phyloP scores from a whole-genome alignment of 352 stramenopile species.

The Aphanomyces stellatus region DNA sequence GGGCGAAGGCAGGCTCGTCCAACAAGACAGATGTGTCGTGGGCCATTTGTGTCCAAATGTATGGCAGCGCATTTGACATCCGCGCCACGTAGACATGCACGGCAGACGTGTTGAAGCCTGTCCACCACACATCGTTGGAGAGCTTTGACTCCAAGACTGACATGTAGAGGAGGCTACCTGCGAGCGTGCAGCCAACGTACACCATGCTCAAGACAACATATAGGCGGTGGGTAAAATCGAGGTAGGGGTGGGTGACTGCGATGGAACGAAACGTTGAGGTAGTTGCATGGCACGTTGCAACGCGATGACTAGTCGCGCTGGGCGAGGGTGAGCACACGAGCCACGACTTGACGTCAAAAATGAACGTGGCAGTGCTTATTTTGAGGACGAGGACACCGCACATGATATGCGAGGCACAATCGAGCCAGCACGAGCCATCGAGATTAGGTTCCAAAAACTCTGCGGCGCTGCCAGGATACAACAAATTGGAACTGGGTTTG shows the following conservation, averaged over 20 bases:
- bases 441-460: not conserved
- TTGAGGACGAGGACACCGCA: not conserved
- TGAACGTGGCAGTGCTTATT: not conserved
- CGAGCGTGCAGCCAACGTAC: not conserved
- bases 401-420: not conserved
- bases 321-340: too few species aligned
- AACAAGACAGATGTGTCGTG: too few species aligned
- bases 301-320: not conserved
- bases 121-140: slow-evolving; percentile 9
- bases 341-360: not conserved
- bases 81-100: not conserved
- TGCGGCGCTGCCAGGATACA: not conserved
- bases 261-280: too few species aligned
- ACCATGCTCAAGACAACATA: not conserved
- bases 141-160: not conserved
- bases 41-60: too few species aligned
- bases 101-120: slow-evolving; percentile 2
- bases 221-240: not conserved
- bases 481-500: too few species aligned
- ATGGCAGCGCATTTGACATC: not conserved
- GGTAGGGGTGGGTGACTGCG: too few species aligned
- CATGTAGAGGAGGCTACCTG: not conserved
- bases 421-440: not conserved
- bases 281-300: too few species aligned
- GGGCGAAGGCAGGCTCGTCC: too few species aligned